Percentiles rank a stretch among this genome's conserved stretches.
phyloP scores from a whole-genome alignment of 352 stramenopile genomes.

The Pythium periplocum region DNA sequence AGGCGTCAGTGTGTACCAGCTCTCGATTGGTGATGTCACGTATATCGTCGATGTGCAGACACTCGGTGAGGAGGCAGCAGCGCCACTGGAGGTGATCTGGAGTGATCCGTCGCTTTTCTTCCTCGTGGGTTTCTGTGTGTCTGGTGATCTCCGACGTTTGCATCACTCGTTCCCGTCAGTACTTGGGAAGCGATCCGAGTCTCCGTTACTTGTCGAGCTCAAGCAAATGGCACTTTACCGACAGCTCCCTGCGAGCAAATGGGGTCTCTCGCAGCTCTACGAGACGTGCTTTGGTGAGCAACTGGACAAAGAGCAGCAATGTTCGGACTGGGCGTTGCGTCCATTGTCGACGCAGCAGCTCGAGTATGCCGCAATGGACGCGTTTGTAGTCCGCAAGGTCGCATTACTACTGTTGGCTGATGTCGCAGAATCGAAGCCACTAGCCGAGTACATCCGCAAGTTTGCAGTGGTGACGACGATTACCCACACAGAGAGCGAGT shows the following conservation, averaged over 20 bases:
- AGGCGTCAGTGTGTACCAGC: constrained; percentile 50
- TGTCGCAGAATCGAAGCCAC: constrained; percentile 5
- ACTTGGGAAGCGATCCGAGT: neutral
- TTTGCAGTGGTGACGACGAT: constrained; percentile 19
- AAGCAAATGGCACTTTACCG: constrained; percentile 46
- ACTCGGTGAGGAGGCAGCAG: constrained; percentile 27
- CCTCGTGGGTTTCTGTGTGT: constrained; percentile 52
- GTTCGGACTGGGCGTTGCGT: constrained; percentile 47
- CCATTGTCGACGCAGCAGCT: constrained; percentile 38
- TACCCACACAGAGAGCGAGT: neutral
- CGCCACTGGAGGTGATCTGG: constrained; percentile 38
- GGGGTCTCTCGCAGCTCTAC: constrained; percentile 48
- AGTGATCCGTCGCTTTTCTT: constrained; percentile 23
- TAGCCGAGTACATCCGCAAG: constrained; percentile 11
- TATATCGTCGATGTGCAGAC: constrained; percentile 60
- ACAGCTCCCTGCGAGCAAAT: constrained; percentile 37
- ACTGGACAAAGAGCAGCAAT: constrained; percentile 61
- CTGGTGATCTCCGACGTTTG: constrained; percentile 43
- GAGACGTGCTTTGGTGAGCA: constrained; percentile 27
- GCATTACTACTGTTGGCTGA: constrained; percentile 42
- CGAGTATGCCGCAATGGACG: constrained; percentile 52
- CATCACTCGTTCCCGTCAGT: constrained; percentile 44
- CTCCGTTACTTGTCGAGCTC: constrained; percentile 36
- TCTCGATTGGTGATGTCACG: constrained; percentile 31
- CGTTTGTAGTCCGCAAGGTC: constrained; percentile 39